A percentile compares a stretch with the other conserved stretches of the same genome.
phyloP scores from a whole-genome alignment of 768 basidiomycete species.

The Mycena amicta region DNA sequence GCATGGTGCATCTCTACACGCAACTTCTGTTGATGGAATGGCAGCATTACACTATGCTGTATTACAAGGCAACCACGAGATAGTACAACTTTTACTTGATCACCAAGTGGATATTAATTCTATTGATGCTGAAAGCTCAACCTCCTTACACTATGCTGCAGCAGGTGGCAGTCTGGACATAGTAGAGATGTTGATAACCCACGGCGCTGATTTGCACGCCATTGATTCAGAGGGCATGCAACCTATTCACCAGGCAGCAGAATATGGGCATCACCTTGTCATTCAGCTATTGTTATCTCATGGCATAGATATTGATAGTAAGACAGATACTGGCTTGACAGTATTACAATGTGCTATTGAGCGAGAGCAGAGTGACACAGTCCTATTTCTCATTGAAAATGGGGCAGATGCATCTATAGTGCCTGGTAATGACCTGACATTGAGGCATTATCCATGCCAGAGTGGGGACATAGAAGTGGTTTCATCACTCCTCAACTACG shows the following conservation, averaged over 20 bases:
- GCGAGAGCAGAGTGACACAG: constrained; percentile 8
- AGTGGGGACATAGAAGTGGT: constrained; percentile 5
- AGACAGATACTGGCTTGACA: constrained; percentile 3
- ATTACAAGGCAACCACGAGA: constrained; percentile 1
- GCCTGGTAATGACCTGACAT: neutral
- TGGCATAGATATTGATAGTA: constrained; percentile 8
- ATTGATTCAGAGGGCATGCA: constrained; percentile 11
- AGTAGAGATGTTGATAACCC: neutral
- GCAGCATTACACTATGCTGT: constrained; percentile 16
- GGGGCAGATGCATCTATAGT: constrained; percentile 4
- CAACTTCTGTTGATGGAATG: constrained; percentile 4
- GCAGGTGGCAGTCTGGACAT: constrained; percentile 1
- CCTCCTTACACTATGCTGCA: constrained; percentile 10
- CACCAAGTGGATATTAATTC: constrained; percentile 2
- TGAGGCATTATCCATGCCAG: constrained; percentile 5
- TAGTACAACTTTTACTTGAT: neutral
- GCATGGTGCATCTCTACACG: constrained; percentile 1
- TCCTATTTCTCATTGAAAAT: constrained; percentile 13
- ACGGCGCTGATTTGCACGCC: constrained; percentile 2
- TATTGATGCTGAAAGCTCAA: constrained; percentile 6
- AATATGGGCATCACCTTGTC: constrained; percentile 14
- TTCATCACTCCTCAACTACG: constrained; percentile 4
- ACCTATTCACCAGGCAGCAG: constrained; percentile 12
- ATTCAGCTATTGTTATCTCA: constrained; percentile 2
- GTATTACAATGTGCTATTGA: constrained; percentile 10